Evolutionary conservation across 2,329 filamentous ascomycete genomes (phyloP).

Genomic region (Epichloe gansuensis): DNA sequence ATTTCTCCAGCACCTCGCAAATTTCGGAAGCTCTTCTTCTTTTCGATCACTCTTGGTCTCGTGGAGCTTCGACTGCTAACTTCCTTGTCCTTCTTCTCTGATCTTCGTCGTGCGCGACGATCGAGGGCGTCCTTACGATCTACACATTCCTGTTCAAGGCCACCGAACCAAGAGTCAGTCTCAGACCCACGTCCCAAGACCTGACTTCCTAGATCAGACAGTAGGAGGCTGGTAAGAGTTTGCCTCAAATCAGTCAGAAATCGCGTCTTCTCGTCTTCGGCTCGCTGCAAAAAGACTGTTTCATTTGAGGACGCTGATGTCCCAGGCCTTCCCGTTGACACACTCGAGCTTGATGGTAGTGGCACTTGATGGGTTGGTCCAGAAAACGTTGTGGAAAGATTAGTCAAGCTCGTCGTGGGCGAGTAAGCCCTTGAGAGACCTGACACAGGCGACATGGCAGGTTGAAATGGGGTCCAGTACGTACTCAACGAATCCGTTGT

Average conservation of each 20-base stretch:
- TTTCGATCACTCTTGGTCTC: conserved; percentile 43
- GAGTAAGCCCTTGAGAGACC: conserved; percentile 46
- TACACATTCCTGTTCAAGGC: conserved; percentile 52
- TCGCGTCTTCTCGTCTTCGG: conserved; percentile 57
- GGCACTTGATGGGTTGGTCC: conserved; percentile 27
- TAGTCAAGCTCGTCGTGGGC: conserved; percentile 47
- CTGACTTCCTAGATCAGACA: conserved; percentile 80
- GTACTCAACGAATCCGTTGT: conserved; percentile 65
- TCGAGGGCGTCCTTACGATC: conserved; percentile 46
- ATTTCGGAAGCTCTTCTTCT: conserved; percentile 57
- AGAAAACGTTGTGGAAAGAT: conserved; percentile 38
- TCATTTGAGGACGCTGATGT: conserved; percentile 57
- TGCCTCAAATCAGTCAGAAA: conserved; percentile 70
- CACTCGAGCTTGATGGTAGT: conserved; percentile 32
- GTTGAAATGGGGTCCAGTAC: conserved; percentile 82
- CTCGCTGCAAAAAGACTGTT: conserved; percentile 48
- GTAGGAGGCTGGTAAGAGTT: conserved; percentile 66
- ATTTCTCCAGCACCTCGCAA: conserved; percentile 38
- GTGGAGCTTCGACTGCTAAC: conserved; percentile 28
- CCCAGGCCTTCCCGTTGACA: conserved; percentile 43
- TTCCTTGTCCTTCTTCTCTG: conserved; percentile 29
- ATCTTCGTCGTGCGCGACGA: conserved; percentile 28
- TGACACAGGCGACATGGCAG: conserved; percentile 50
- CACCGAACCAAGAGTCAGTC: conserved; percentile 77
- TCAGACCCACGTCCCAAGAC: conserved; percentile 85